phyloP scores from a whole-genome alignment of 2,329 filamentous ascomycete species.

The Ceratocystis diversiconidia region DNA sequence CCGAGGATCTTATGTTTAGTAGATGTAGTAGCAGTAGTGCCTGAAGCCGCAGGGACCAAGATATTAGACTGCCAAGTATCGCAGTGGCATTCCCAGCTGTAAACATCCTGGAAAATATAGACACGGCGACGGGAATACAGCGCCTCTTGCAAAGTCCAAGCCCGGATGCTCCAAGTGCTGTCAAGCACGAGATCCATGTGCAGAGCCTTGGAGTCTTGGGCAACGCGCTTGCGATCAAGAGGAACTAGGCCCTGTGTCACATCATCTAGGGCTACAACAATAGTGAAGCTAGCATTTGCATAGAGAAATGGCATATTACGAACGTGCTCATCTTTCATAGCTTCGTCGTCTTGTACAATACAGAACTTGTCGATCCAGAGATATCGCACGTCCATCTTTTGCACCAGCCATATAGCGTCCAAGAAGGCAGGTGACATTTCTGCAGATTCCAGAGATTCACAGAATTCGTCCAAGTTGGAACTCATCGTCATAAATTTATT shows the following conservation, averaged over 20 bases:
- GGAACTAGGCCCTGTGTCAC: conserved; percentile 28
- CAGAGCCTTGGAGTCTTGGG: conserved; percentile 20
- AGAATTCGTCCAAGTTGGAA: conserved; percentile 27
- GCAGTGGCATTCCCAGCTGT: conserved; percentile 35
- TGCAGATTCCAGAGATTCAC: conserved; percentile 26
- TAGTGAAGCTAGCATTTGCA: conserved; percentile 32
- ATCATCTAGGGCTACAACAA: conserved; percentile 31
- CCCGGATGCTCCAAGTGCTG: conserved; percentile 29
- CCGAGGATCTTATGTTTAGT: conserved; percentile 20
- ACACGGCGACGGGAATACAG: conserved; percentile 31
- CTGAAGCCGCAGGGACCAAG: conserved; percentile 1
- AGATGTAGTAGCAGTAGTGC: not conserved
- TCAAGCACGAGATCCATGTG: conserved; percentile 29
- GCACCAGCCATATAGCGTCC: conserved; percentile 33
- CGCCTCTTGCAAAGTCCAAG: conserved; percentile 32
- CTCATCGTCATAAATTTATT: conserved; percentile 25
- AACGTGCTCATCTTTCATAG: conserved; percentile 29
- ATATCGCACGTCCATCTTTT: conserved; percentile 30
- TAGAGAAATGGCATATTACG: conserved; percentile 34
- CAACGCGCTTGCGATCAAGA: conserved; percentile 26
- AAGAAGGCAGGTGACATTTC: conserved; percentile 30
- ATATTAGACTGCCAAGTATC: conserved; percentile 27
- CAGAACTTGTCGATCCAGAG: conserved; percentile 36
- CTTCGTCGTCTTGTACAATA: conserved; percentile 32
- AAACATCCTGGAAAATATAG: conserved; percentile 31